phyloP scores from a whole-genome alignment of 2,329 filamentous ascomycete genomes.

The Beauveria medogensis region DNA sequence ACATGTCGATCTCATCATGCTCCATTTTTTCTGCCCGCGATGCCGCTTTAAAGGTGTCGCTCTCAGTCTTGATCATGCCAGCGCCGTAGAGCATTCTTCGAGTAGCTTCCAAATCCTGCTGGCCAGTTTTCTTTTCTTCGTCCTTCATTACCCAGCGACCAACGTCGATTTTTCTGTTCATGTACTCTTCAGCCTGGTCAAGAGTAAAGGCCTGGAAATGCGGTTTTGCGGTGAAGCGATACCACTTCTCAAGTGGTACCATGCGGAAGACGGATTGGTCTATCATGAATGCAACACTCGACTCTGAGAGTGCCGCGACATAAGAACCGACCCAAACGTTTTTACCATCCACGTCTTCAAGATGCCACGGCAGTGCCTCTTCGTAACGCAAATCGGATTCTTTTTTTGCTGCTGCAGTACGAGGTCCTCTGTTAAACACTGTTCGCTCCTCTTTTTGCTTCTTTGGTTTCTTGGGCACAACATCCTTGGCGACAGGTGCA shows the following conservation, averaged over 20 bases:
- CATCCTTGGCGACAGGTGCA: slow-evolving; percentile 65
- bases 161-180: slow-evolving; percentile 69
- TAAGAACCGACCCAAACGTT: slow-evolving; percentile 92
- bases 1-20: slow-evolving; percentile 61
- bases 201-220: slow-evolving; percentile 70
- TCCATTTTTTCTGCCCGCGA: slow-evolving; percentile 59
- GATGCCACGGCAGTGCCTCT: slow-evolving; percentile 90
- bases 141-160: slow-evolving; percentile 74
- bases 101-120: slow-evolving; percentile 55
- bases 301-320: slow-evolving; percentile 78
- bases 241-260: slow-evolving; percentile 93
- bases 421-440: slow-evolving; percentile 75
- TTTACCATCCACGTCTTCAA: slow-evolving; percentile 94
- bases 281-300: slow-evolving; percentile 72
- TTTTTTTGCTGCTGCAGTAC: slow-evolving; percentile 71
- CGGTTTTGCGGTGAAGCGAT: slow-evolving; percentile 75
- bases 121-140: slow-evolving; percentile 47
- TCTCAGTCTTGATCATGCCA: slow-evolving; percentile 60
- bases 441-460: slow-evolving; percentile 78
- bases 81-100: slow-evolving; percentile 41
- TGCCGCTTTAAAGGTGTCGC: slow-evolving; percentile 51
- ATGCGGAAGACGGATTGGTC: slow-evolving; percentile 66
- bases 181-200: slow-evolving; percentile 76
- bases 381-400: slow-evolving; percentile 73
- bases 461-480: slow-evolving; percentile 40